A percentile compares a stretch with the other conserved stretches of the same genome.
These are phyloP conservation scores for Grosmannia clavigera DNA, from an alignment of 2,329 filamentous ascomycete genomes.

Conservation along the genomic window DNA sequence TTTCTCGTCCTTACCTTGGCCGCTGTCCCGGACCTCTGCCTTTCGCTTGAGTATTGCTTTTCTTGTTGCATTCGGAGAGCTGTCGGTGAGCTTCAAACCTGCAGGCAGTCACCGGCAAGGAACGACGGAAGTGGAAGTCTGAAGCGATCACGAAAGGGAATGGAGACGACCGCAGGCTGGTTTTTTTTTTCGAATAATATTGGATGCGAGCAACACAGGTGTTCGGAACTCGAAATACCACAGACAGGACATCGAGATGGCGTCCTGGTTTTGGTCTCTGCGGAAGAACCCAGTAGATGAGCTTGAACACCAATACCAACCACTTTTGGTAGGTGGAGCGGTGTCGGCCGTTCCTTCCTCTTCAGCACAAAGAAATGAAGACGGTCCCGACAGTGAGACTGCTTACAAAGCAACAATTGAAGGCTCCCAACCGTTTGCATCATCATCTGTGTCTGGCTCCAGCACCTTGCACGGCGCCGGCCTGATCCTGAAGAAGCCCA, in stretches of 20 bases:
- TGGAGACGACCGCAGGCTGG: neutral
- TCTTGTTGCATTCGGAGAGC: neutral
- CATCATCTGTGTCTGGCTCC: neutral
- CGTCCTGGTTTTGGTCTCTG: neutral
- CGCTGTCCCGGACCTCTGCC: neutral
- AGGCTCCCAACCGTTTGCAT: neutral
- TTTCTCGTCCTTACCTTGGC: neutral
- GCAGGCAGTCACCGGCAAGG: too few species aligned
- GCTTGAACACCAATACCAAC: neutral
- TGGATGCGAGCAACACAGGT: neutral
- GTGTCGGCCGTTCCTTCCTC: neutral
- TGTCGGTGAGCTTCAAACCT: too few species aligned
- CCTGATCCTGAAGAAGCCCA: conserved; percentile 4
- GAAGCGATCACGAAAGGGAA: neutral
- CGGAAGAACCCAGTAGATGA: neutral
- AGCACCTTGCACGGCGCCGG: neutral
- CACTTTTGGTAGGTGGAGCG: neutral
- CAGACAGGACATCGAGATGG: neutral
- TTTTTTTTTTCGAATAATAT: neutral
- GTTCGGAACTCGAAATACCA: neutral
- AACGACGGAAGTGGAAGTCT: neutral
- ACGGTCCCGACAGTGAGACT: neutral
- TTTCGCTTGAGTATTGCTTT: neutral
- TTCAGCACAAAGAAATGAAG: neutral
- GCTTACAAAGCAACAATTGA: neutral